Percentiles rank a stretch among this genome's conserved stretches.
Evolutionary conservation across 441 rosid genomes (phyloP).

Genomic region (Dalechampia spathulata): DNA sequence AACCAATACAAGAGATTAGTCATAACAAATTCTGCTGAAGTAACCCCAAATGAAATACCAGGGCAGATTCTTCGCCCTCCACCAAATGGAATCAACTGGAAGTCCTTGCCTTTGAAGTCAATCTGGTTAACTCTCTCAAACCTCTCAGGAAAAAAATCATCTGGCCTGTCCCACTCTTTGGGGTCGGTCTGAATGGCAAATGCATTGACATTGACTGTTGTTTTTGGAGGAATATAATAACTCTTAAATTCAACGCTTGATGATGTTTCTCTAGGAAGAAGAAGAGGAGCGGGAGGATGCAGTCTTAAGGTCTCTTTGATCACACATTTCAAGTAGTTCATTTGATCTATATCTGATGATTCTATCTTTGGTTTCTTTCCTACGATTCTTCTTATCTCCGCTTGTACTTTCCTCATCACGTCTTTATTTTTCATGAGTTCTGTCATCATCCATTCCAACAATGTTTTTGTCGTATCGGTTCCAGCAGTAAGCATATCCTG

Average conservation of each 20-base stretch:
- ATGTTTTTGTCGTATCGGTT: constrained; percentile 17
- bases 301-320: constrained; percentile 5
- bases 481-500: constrained; percentile 32
- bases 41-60: constrained; percentile 7
- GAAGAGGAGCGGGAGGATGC: constrained; percentile 4
- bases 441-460: constrained; percentile 28
- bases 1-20: constrained; percentile 13
- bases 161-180: constrained; percentile 2
- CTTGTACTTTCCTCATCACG: constrained; percentile 23
- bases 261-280: constrained; percentile 10
- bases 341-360: neutral
- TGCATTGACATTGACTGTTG: constrained; percentile 2
- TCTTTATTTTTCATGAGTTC: constrained; percentile 25
- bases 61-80: constrained; percentile 12
- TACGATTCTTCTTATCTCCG: constrained; percentile 18
- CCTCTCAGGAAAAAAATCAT: constrained; percentile 10
- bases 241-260: constrained; percentile 1
- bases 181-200: constrained; percentile 10
- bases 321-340: constrained; percentile 6
- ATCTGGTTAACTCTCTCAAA: neutral
- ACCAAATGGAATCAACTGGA: constrained; percentile 6
- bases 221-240: constrained; percentile 9
- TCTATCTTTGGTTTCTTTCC: constrained; percentile 5
- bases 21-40: neutral
- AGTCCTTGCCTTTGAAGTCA: neutral